Evolutionary conservation across 2,329 filamentous ascomycete genomes (phyloP).

Genomic region (Aspergillus candidus): DNA sequence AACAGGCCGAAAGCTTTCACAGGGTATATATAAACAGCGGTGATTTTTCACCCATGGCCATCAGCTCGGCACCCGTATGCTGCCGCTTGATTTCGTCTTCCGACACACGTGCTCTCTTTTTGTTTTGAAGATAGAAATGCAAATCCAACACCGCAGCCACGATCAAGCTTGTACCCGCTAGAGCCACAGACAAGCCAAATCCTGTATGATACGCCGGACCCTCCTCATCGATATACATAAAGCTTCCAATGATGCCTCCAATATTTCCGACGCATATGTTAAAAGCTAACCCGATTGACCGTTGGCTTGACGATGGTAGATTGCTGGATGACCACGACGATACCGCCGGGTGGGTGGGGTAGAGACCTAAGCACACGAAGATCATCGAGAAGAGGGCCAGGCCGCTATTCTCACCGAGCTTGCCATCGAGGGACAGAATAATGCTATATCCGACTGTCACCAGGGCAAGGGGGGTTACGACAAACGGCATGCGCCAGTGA

Average conservation of each 20-base stretch:
- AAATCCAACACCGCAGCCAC: constrained; percentile 16
- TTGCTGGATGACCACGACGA: constrained; percentile 24
- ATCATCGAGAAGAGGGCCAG: constrained; percentile 20
- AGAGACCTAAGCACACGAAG: constrained; percentile 19
- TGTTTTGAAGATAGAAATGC: constrained; percentile 16
- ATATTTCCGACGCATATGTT: constrained; percentile 19
- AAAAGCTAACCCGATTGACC: constrained; percentile 18
- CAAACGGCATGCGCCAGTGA: constrained; percentile 23
- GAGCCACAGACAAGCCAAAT: constrained; percentile 16
- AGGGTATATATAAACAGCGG: constrained; percentile 38
- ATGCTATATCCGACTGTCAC: constrained; percentile 14
- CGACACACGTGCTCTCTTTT: constrained; percentile 15
- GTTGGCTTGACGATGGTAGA: constrained; percentile 17
- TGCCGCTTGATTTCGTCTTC: constrained; percentile 28
- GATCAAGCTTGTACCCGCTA: constrained; percentile 13
- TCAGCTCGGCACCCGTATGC: constrained; percentile 36
- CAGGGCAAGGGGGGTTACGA: constrained; percentile 12
- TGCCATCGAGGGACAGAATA: constrained; percentile 18
- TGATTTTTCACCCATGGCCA: constrained; percentile 38
- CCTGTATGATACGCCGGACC: constrained; percentile 17
- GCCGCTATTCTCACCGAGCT: constrained; percentile 15
- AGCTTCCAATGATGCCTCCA: constrained; percentile 21
- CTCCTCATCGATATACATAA: constrained; percentile 20
- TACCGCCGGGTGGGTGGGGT: constrained; percentile 21
- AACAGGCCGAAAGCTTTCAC: too few species aligned